phyloP scores from a whole-genome alignment of 2,329 filamentous ascomycete genomes.

The Neonectria coccinea region DNA sequence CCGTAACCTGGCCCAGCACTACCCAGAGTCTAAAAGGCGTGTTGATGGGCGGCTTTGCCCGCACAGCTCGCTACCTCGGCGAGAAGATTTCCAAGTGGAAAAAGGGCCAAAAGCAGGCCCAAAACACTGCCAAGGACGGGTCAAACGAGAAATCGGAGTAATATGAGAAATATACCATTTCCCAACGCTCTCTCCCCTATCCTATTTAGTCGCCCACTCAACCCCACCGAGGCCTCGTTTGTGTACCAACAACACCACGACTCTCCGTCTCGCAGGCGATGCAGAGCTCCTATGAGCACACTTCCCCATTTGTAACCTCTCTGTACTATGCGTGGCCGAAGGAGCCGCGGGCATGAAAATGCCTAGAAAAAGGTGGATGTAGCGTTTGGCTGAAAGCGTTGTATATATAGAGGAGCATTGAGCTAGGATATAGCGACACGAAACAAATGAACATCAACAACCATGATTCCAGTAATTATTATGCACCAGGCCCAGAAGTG shows the following conservation, averaged over 20 bases:
- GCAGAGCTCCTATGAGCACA: neutral
- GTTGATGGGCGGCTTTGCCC: slow-evolving; percentile 79
- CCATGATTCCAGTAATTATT: neutral
- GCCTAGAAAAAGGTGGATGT: neutral
- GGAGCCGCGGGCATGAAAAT: neutral
- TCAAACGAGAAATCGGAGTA: slow-evolving; percentile 34
- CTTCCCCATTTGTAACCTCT: neutral
- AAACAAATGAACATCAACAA: neutral
- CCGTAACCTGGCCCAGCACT: slow-evolving; percentile 92
- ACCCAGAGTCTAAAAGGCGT: slow-evolving; percentile 87
- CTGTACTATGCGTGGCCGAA: slow-evolving; percentile 1
- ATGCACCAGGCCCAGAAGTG: neutral
- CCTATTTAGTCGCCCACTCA: neutral
- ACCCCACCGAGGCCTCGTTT: neutral
- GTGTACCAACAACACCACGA: neutral
- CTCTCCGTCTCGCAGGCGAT: neutral
- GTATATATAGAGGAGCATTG: neutral
- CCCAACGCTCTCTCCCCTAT: neutral
- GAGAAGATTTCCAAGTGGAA: slow-evolving; percentile 82
- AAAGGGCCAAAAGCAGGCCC: slow-evolving; percentile 53
- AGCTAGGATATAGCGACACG: neutral
- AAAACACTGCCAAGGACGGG: neutral
- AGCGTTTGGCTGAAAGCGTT: neutral
- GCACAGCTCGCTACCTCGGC: slow-evolving; percentile 79
- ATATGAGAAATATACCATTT: neutral